Evolutionary conservation across 371 early-diverging fungal species (phyloP).

Genomic region (Chytridium lagenaria): DNA sequence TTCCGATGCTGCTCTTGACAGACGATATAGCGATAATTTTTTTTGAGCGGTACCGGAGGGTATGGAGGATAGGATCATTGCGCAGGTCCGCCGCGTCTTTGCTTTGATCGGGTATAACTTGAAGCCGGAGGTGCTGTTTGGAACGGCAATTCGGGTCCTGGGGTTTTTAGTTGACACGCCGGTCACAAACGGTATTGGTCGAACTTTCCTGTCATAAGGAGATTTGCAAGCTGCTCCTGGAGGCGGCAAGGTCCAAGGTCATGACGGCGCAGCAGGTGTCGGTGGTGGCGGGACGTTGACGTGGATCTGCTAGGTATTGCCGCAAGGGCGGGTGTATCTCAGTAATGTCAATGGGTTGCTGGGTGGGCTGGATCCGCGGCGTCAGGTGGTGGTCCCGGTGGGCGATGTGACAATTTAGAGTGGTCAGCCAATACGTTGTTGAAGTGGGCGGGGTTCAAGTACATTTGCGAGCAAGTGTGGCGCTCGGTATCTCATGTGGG

Average conservation of each 20-base stretch:
- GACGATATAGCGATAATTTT: neutral
- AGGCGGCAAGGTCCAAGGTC: neutral
- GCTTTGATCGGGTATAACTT: neutral
- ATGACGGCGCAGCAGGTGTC: neutral
- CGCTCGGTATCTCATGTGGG: neutral
- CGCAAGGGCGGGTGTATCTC: neutral
- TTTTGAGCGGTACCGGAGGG: neutral
- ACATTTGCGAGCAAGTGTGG: neutral
- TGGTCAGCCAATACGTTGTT: neutral
- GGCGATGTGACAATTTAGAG: neutral
- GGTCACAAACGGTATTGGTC: neutral
- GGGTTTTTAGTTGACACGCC: neutral
- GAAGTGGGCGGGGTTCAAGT: neutral
- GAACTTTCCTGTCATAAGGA: neutral
- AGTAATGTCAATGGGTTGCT: neutral
- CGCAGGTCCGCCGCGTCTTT: neutral
- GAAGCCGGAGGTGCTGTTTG: neutral
- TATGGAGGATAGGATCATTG: neutral
- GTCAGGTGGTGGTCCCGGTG: neutral
- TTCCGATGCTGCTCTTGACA: too few relatives aligned
- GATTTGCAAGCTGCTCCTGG: neutral
- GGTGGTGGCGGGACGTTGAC: neutral
- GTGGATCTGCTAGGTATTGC: neutral
- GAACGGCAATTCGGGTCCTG: neutral
- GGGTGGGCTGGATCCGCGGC: neutral